A percentile compares a stretch with the other conserved stretches of the same genome.
Evolutionary conservation across 345 rosid genomes (phyloP).

Genomic region (Ricinus communis): DNA sequence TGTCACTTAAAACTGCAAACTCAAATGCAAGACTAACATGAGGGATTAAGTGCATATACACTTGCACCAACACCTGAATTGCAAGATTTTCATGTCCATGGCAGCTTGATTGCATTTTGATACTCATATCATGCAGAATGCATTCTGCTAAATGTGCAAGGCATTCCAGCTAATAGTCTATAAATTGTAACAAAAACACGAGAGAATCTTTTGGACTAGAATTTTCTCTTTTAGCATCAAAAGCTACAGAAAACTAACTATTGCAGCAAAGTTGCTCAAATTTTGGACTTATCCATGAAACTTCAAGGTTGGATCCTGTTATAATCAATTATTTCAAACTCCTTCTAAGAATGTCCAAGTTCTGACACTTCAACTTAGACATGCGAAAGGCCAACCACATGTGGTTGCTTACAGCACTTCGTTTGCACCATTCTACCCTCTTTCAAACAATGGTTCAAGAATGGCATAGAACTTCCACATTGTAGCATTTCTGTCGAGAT

Average conservation of each 20-base stretch:
- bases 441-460: neutral
- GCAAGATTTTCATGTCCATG: neutral
- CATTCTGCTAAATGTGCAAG: neutral
- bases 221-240: neutral
- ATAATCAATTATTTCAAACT: neutral
- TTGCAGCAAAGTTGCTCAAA: neutral
- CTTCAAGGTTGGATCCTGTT: neutral
- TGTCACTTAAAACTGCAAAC: neutral
- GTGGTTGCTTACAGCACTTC: neutral
- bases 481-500: neutral
- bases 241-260: neutral
- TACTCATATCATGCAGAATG: neutral
- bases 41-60: neutral
- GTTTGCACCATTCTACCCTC: neutral
- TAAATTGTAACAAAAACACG: neutral
- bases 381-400: neutral
- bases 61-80: neutral
- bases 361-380: neutral
- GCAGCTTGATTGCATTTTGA: neutral
- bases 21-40: neutral
- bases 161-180: neutral
- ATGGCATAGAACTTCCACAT: no score
- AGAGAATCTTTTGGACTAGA: neutral
- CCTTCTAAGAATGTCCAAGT: slow-evolving; percentile 10
- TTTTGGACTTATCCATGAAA: neutral